Evolutionary conservation across 345 rosid species (phyloP).

Genomic region (Eucalyptus guilfoylei): DNA sequence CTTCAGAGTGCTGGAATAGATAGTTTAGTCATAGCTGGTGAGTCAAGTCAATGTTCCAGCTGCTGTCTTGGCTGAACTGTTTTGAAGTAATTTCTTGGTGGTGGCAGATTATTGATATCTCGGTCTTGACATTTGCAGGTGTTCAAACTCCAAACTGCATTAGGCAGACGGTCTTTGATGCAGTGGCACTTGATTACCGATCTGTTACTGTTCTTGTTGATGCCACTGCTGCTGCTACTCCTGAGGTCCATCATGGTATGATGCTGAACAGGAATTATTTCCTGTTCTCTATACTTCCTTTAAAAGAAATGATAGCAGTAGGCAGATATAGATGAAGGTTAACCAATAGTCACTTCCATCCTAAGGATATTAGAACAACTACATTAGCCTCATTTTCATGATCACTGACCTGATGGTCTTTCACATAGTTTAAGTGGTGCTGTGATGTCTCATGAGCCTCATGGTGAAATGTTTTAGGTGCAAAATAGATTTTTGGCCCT

Average conservation of each 20-base stretch:
- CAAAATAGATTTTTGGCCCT: neutral
- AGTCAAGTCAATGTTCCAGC: neutral
- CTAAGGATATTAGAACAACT: neutral
- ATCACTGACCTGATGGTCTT: neutral
- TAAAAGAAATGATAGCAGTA: neutral
- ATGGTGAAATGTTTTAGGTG: neutral
- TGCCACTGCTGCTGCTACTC: constrained; percentile 91
- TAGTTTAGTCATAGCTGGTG: constrained; percentile 52
- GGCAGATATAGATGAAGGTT: neutral
- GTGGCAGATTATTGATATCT: neutral
- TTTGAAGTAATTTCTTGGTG: neutral
- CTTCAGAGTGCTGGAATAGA: constrained; percentile 37
- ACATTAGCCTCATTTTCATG: neutral
- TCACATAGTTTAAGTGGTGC: neutral
- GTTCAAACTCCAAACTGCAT: constrained; percentile 86
- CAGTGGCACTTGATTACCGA: constrained; percentile 55
- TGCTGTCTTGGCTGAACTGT: neutral
- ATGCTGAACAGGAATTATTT: neutral
- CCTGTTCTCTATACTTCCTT: neutral
- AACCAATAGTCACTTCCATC: neutral
- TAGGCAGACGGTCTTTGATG: constrained; percentile 86
- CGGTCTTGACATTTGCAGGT: constrained; percentile 20
- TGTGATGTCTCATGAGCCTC: neutral
- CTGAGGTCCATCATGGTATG: constrained; percentile 34
- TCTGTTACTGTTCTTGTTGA: constrained; percentile 47